Conservation (phyloP, 768 basidiomycete genomes). For the Russula olivacea region DNA sequence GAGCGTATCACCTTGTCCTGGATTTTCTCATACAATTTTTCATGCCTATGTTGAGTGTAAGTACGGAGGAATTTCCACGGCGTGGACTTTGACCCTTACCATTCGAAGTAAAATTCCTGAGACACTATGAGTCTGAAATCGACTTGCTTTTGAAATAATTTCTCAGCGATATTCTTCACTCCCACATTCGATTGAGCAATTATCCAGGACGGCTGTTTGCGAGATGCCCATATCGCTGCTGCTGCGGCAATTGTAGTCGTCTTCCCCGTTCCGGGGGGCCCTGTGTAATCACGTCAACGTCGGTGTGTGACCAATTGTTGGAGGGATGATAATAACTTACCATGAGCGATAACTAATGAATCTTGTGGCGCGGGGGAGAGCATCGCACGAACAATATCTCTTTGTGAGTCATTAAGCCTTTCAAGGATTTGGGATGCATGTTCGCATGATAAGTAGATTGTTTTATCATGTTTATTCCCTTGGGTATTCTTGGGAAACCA, state of each 20-base stretch:
- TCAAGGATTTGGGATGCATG: not conserved
- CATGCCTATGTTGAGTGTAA: constrained; percentile 38
- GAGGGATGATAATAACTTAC: not conserved
- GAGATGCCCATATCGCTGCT: constrained; percentile 9
- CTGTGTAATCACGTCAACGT: not conserved
- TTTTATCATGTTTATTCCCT: not conserved
- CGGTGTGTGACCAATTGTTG: not conserved
- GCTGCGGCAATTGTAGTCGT: constrained; percentile 19
- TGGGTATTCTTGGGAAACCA: constrained; percentile 7
- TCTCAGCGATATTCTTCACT: constrained; percentile 80
- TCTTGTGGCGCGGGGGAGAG: not conserved
- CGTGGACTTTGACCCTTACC: constrained; percentile 23
- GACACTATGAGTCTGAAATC: constrained; percentile 49
- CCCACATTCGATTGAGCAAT: constrained; percentile 79
- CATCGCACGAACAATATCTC: constrained; percentile 13
- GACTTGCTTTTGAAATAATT: constrained; percentile 47
- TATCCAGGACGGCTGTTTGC: constrained; percentile 48
- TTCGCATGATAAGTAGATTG: not conserved
- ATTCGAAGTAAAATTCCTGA: constrained; percentile 30
- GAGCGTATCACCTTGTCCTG: constrained; percentile 36
- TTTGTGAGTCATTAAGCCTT: constrained; percentile 12
- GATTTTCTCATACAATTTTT: constrained; percentile 41
- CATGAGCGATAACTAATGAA: constrained; percentile 19
- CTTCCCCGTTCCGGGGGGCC: constrained; percentile 22
- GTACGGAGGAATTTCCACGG: not conserved